Conservation (phyloP, 2,329 filamentous ascomycete species). For the Sclerotinia nivalis region DNA sequence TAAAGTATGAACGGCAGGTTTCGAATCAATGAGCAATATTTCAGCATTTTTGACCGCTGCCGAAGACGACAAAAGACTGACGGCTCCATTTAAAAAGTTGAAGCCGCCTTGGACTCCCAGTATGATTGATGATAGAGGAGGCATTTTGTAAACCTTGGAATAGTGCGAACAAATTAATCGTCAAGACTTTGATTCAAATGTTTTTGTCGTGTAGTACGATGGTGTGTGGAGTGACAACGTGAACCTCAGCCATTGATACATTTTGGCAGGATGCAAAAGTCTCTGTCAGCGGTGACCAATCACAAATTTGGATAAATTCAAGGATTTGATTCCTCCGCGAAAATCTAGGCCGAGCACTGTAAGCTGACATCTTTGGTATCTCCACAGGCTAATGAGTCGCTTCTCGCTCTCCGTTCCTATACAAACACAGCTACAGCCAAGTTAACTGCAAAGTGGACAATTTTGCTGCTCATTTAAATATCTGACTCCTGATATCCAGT, state of each 20-base stretch:
- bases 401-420: too few species aligned
- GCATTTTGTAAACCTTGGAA: background rate
- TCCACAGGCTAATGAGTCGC: too few species aligned
- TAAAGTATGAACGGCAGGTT: constrained; percentile 12
- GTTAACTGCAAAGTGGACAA: background rate
- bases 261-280: too few species aligned
- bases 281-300: too few species aligned
- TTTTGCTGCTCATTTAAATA: too few species aligned
- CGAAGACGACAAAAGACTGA: constrained; percentile 4
- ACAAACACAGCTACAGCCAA: background rate
- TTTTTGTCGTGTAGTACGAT: background rate
- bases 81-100: constrained; percentile 11
- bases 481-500: background rate
- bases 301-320: too few species aligned
- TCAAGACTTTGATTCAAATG: background rate
- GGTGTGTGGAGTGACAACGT: background rate
- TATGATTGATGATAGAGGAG: constrained; percentile 4
- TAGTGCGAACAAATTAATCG: background rate
- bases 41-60: constrained; percentile 1
- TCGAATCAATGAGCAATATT: constrained; percentile 12
- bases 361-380: too few species aligned
- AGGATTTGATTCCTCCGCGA: too few species aligned
- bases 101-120: constrained; percentile 6
- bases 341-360: too few species aligned
- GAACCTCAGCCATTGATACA: too few species aligned